Evolutionary conservation across 768 basidiomycete species (phyloP).

Genomic region (Macrolepiota dolichaula): DNA sequence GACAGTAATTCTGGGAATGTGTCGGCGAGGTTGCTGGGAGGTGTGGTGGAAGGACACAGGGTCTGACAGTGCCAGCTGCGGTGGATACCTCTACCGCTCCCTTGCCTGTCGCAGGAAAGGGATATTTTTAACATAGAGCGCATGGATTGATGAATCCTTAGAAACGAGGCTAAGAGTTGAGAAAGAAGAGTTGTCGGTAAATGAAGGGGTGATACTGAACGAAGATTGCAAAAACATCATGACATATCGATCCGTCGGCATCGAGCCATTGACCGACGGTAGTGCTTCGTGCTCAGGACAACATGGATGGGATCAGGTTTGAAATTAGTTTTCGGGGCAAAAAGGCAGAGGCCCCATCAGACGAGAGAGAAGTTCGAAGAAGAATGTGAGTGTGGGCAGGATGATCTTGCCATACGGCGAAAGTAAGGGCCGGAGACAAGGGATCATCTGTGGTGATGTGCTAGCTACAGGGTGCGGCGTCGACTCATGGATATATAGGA

Average conservation of each 20-base stretch:
- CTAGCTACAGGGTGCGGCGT: neutral
- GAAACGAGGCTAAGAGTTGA: neutral
- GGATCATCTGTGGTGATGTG: neutral
- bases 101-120: neutral
- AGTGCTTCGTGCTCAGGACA: neutral
- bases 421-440: neutral
- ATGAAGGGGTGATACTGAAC: neutral
- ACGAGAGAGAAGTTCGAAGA: neutral
- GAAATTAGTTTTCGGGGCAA: neutral
- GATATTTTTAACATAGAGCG: neutral
- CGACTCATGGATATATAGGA: neutral
- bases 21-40: neutral
- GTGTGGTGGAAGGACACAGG: neutral
- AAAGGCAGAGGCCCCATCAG: neutral
- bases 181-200: neutral
- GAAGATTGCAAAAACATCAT: neutral
- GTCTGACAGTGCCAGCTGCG: neutral
- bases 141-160: neutral
- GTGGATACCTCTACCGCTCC: neutral
- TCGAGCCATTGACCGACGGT: constrained; percentile 2
- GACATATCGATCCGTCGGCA: constrained; percentile 8
- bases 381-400: neutral
- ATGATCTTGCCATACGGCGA: neutral
- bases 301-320: neutral
- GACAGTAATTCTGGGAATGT: neutral